Base-by-base conservation (phyloP, 169 alveolate genomes). In the Eimeria tenella region DNA sequence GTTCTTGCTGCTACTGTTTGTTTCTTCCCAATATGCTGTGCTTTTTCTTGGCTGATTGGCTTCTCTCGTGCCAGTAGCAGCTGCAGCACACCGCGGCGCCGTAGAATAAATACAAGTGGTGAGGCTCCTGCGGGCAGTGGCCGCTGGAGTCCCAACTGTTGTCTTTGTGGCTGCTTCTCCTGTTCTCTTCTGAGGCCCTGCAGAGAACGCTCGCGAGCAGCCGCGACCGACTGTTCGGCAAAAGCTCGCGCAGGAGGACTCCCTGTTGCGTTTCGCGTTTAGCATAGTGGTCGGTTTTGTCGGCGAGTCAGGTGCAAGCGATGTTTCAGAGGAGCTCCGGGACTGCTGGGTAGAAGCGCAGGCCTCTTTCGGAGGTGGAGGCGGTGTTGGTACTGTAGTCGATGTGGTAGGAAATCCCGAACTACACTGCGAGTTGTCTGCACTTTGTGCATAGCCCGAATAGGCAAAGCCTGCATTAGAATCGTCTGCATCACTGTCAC, bases 51-150 rank as follows among this genome's bases (percentile, higher is more conserved):
- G 91, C 25, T 84, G 79, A 11, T 5, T 84, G 49, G 81, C 25
- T n/a, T 62, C 52, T 15, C 63, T n/a, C 5, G 42, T 42, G 25
- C 17, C 79, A 0, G 91, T 58, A 19, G 60, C 63, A 42, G 31
- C 91, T 19, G 81, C 91, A 62, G 91, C 65, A 60, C 21, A 77
- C 23, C 81, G 56, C 4, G 91, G 91, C 19, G 79, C 42, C 4
- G 25, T 56, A 49, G 81, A 84, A n/a, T 56, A 84, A 58, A 84
- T 62, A 49, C 91, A 84, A 4, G 91, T 84, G 31, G 91, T 84
- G 52, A 84, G 91, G 81, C 91, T 60, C 81, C 91, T 52, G 62
- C 91, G 91, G 23, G 91, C 91, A 17, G 91, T 84, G 70, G 91
- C 91, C 31, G 91, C 62, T 25, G 70, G 58, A 0, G 91, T 9